Conservation (phyloP, 202 grass and related monocot genomes). For the Brachypodium distachyon region DNA sequence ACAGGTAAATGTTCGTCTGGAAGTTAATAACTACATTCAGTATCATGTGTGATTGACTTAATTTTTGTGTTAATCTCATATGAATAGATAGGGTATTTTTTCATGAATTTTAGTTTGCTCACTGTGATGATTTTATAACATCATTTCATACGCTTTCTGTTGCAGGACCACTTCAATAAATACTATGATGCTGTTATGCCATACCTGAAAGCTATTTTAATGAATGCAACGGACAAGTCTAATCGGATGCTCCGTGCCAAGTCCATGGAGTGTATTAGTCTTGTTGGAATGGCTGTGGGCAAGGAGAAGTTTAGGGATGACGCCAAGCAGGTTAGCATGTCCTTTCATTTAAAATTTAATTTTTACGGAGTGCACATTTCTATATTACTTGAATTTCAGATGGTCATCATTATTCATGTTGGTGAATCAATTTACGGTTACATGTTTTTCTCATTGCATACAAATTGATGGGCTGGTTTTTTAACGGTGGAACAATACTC, state of each 20-base stretch:
- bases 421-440: background rate
- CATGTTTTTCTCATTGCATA: background rate
- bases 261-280: slow-evolving; percentile 99
- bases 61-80: too few species aligned
- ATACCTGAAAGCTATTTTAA: slow-evolving; percentile 91
- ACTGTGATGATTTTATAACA: background rate
- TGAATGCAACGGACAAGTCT: slow-evolving; percentile 98
- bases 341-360: slow-evolving; percentile 6
- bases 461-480: background rate
- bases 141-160: slow-evolving; percentile 1
- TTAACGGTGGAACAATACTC: background rate
- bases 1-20: slow-evolving; percentile 43
- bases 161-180: slow-evolving; percentile 93
- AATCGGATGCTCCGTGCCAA: slow-evolving; percentile 98
- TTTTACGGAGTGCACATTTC: background rate
- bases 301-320: slow-evolving; percentile 99
- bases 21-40: background rate
- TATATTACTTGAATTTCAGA: background rate
- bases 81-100: too few species aligned
- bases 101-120: slow-evolving; percentile 7
- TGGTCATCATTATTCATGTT: background rate
- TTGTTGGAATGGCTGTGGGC: slow-evolving; percentile 99
- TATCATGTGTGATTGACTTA: background rate
- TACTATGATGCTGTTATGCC: slow-evolving; percentile 99
- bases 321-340: slow-evolving; percentile 70